phyloP scores from a whole-genome alignment of 768 basidiomycete genomes.

The Inosperma sp. region DNA sequence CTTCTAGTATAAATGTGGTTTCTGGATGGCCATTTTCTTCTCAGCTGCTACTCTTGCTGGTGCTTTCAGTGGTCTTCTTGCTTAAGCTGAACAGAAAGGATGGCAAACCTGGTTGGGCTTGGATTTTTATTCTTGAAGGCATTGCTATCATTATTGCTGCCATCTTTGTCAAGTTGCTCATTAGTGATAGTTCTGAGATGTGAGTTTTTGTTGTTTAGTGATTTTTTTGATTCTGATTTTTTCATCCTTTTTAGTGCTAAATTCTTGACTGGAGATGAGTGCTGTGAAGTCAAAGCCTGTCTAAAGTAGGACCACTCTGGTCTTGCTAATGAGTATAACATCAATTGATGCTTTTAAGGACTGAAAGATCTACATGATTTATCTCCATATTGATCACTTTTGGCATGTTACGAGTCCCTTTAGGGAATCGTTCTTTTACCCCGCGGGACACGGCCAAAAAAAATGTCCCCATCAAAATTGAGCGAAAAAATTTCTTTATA shows the following conservation, averaged over 20 bases:
- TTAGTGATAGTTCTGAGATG: constrained; percentile 27
- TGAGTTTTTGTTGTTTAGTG: constrained; percentile 6
- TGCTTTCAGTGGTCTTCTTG: constrained; percentile 29
- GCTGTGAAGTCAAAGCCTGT: constrained; percentile 23
- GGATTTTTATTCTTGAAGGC: no score
- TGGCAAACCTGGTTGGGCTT: constrained; percentile 27
- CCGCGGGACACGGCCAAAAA: no score
- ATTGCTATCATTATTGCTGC: constrained; percentile 26
- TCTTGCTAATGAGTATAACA: constrained; percentile 25
- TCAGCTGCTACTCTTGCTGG: constrained; percentile 28
- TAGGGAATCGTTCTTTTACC: no score
- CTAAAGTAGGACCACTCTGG: constrained; percentile 25
- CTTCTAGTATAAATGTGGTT: constrained; percentile 29
- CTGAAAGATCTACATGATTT: constrained; percentile 33
- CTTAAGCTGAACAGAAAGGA: constrained; percentile 25
- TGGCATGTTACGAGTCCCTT: constrained; percentile 20
- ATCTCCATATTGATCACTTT: constrained; percentile 29
- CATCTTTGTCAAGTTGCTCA: constrained; percentile 22
- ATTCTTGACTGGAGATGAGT: constrained; percentile 24
- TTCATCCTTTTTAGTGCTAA: no score
- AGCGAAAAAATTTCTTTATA: no score
- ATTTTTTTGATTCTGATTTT: neutral
- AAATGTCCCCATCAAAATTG: no score
- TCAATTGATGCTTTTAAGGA: constrained; percentile 24
- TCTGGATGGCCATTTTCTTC: no score